Base-by-base conservation (phyloP, 768 basidiomycete species). In the Flagelloscypha sp. region DNA sequence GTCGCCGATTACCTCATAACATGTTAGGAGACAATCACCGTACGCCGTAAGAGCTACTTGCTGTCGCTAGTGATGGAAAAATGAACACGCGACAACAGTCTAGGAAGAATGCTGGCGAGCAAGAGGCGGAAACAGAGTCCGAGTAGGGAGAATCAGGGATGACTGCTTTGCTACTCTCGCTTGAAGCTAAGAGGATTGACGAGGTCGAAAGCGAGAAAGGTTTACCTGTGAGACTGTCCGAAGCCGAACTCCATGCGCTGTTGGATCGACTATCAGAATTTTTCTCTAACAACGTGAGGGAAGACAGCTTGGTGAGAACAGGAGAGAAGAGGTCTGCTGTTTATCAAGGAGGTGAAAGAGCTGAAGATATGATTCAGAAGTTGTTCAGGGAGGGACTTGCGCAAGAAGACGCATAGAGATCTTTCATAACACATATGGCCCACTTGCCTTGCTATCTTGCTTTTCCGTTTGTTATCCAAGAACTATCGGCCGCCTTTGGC, bases 151-250 rank as follows among this genome's bases (percentile, higher is more conserved):
- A 50, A 15, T 11, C 35, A 3, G 86, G 92, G 49, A 75, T 90
- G 69, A 85, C 88, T 0, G 74, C 83, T 13, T 69, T 76, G 13
- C 59, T 95, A 25, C 65, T 94, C 16, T 68, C 67, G 23, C 72
- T 94, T 3, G 90, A 94, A 50, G 83, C 83, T 11, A 88, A 97
- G 59, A 79, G 90, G 52, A 87, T 97, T 39, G 76, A 87, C 35
- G 79, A 95, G 7, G 87, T 89, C 12, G 70, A 76, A 48, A 84
- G 78, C 12, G 75, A 70, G 16, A 74, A 72, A 44, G 81, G 77
- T 24, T 79, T 80, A 52, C 63, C 67, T 29, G 73, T 73, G 22
- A 76, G 97, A 33, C 66, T 99, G 47, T 82, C 78, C 43, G 86
- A 95, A 35, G 72, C 68, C 25, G 88, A 95, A 48, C 58, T 99